phyloP scores from a whole-genome alignment of 805 yeast genomes.

The Priceomyces carsonii region DNA sequence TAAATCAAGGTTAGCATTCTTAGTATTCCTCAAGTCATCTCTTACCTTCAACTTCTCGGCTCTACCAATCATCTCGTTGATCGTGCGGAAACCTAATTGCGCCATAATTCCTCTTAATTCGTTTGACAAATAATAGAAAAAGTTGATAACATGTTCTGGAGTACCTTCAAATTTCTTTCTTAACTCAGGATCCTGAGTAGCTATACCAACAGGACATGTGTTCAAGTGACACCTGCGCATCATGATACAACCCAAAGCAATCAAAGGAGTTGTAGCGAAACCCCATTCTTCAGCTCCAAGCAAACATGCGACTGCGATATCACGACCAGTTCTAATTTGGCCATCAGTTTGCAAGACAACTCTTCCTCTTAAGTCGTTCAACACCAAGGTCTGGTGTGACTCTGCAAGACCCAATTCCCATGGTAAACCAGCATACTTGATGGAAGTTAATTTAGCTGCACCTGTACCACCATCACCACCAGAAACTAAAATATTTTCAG shows the following conservation, averaged over 20 bases:
- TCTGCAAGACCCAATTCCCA: conserved; percentile 99
- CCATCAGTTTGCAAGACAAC: conserved; percentile 98
- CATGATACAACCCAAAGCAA: conserved; percentile 97
- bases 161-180: conserved; percentile 93
- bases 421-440: conserved; percentile 95
- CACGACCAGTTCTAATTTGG: conserved; percentile 95
- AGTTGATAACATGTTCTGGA: conserved; percentile 97
- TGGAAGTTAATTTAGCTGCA: conserved; percentile 97
- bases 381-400: conserved; percentile 94
- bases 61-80: conserved; percentile 97
- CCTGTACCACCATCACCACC: conserved; percentile 99
- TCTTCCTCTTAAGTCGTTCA: conserved; percentile 94
- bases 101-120: conserved; percentile 95
- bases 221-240: conserved; percentile 86
- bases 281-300: conserved; percentile 99
- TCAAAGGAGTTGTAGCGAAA: conserved; percentile 94
- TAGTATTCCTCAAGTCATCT: conserved; percentile 81
- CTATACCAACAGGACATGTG: conserved; percentile 98
- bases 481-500: conserved; percentile 91
- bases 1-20: conserved; percentile 88
- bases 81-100: conserved; percentile 87
- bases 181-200: conserved; percentile 94
- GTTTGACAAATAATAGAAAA: conserved; percentile 91
- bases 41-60: conserved; percentile 87
- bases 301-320: conserved; percentile 92